These are phyloP conservation scores for Aureobasidium sp. DNA, from an alignment of 2,329 filamentous ascomycete species.

Conservation along the genomic window DNA sequence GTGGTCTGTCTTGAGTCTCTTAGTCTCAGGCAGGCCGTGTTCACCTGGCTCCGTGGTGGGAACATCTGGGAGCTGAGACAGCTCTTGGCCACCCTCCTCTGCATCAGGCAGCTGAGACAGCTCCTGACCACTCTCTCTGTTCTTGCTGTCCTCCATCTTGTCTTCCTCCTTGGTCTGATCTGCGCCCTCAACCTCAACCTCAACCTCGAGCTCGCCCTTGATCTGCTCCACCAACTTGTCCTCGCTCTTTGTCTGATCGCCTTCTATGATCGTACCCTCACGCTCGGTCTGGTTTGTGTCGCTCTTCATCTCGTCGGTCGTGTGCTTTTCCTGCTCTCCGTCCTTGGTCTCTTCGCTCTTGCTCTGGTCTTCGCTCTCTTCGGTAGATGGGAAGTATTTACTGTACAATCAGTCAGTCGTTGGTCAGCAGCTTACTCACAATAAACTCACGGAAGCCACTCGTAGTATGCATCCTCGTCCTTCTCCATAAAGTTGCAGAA, in stretches of 20 bases:
- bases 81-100: slow-evolving; percentile 18
- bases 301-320: not conserved
- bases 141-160: not conserved
- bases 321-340: not conserved
- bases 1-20: slow-evolving; percentile 38
- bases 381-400: slow-evolving; percentile 42
- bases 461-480: slow-evolving; percentile 67
- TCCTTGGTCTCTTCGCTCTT: not conserved
- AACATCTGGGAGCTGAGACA: slow-evolving; percentile 42
- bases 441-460: slow-evolving; percentile 67
- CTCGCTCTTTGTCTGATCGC: not conserved
- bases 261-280: not conserved
- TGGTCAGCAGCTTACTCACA: not conserved
- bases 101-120: slow-evolving; percentile 42
- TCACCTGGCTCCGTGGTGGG: slow-evolving; percentile 42
- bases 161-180: slow-evolving; percentile 3
- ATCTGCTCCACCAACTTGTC: not conserved
- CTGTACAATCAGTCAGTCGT: slow-evolving; percentile 25
- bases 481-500: slow-evolving; percentile 80
- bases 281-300: not conserved
- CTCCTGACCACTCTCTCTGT: slow-evolving; percentile 21
- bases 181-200: too few species aligned
- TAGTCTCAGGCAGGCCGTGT: slow-evolving; percentile 38
- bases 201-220: too few species aligned
- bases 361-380: slow-evolving; percentile 23